Evolutionary conservation across 2,329 filamentous ascomycete species (phyloP).

Genomic region (Fonsecaea pugnacius): DNA sequence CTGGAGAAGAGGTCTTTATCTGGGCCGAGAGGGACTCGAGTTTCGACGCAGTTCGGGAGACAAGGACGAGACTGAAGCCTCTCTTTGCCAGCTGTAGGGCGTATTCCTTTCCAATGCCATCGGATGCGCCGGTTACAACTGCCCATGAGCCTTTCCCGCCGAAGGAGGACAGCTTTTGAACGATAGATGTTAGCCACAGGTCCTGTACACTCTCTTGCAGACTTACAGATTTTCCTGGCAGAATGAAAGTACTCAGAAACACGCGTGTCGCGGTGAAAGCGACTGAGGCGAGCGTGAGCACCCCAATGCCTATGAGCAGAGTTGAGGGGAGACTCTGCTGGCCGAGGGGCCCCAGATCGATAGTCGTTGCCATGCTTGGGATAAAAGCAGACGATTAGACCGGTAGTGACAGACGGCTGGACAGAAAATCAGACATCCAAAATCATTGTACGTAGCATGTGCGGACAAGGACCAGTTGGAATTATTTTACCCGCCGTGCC

Average conservation of each 20-base stretch:
- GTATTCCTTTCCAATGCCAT: slow-evolving; percentile 96
- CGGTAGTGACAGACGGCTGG: neutral
- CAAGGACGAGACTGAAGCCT: slow-evolving; percentile 91
- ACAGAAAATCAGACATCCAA: neutral
- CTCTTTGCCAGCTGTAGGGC: slow-evolving; percentile 85
- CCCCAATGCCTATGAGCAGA: slow-evolving; percentile 55
- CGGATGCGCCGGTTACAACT: slow-evolving; percentile 90
- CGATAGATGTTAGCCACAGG: slow-evolving; percentile 24
- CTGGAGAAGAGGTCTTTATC: slow-evolving; percentile 71
- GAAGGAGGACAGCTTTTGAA: slow-evolving; percentile 77
- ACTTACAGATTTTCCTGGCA: slow-evolving; percentile 58
- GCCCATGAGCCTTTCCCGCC: slow-evolving; percentile 93
- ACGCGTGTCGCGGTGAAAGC: slow-evolving; percentile 64
- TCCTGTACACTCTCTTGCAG: neutral
- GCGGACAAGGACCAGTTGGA: neutral
- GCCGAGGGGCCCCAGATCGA: slow-evolving; percentile 33
- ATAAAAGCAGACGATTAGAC: neutral
- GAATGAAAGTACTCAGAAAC: slow-evolving; percentile 69
- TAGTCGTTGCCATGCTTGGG: slow-evolving; percentile 6
- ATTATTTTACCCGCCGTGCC: neutral
- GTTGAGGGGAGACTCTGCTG: slow-evolving; percentile 33
- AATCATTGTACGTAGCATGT: neutral
- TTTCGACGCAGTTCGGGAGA: slow-evolving; percentile 94
- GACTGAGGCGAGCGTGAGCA: slow-evolving; percentile 62
- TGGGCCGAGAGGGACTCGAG: slow-evolving; percentile 76